Evolutionary conservation across 257 asterid species (phyloP).

Genomic region (Mentha longifolia): DNA sequence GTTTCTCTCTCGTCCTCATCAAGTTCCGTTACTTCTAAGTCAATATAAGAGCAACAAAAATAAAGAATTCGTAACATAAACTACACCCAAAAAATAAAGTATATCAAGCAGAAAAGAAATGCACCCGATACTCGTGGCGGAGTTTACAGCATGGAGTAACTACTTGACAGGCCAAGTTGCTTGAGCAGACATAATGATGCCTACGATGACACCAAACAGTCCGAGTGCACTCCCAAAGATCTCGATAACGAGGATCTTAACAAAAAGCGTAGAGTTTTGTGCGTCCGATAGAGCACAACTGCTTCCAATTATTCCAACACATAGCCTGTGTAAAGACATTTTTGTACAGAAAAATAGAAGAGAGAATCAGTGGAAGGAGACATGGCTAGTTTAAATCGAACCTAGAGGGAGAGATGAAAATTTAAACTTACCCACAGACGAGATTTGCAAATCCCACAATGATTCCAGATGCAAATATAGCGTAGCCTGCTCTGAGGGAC

Average conservation of each 20-base stretch:
- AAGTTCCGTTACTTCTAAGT: slow-evolving; percentile 30
- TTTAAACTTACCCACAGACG: slow-evolving; percentile 84
- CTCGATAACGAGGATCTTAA: slow-evolving; percentile 97
- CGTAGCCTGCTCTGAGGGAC: slow-evolving; percentile 96
- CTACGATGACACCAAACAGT: slow-evolving; percentile 93
- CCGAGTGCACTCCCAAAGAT: slow-evolving; percentile 99
- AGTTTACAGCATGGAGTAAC: slow-evolving; percentile 33
- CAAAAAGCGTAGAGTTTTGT: slow-evolving; percentile 95
- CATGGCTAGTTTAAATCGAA: slow-evolving; percentile 8
- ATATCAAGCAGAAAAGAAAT: slow-evolving; percentile 33
- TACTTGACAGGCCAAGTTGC: slow-evolving; percentile 90
- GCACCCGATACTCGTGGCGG: slow-evolving; percentile 15
- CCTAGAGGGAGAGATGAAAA: not conserved
- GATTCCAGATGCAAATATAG: slow-evolving; percentile 97
- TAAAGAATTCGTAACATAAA: slow-evolving; percentile 18
- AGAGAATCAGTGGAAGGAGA: slow-evolving; percentile 24
- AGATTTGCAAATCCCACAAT: slow-evolving; percentile 98
- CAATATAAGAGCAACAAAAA: slow-evolving; percentile 32
- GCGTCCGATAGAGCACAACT: slow-evolving; percentile 98
- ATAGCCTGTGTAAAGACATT: slow-evolving; percentile 55
- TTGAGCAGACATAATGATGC: slow-evolving; percentile 99
- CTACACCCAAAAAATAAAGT: slow-evolving; percentile 11
- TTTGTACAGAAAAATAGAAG: not conserved
- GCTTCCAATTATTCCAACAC: slow-evolving; percentile 99
- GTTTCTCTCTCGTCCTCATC: slow-evolving; percentile 24